A percentile compares a stretch with the other conserved stretches of the same genome.
Evolutionary conservation across 2,329 filamentous ascomycete species (phyloP).

Genomic region (Epichloe elymi): DNA sequence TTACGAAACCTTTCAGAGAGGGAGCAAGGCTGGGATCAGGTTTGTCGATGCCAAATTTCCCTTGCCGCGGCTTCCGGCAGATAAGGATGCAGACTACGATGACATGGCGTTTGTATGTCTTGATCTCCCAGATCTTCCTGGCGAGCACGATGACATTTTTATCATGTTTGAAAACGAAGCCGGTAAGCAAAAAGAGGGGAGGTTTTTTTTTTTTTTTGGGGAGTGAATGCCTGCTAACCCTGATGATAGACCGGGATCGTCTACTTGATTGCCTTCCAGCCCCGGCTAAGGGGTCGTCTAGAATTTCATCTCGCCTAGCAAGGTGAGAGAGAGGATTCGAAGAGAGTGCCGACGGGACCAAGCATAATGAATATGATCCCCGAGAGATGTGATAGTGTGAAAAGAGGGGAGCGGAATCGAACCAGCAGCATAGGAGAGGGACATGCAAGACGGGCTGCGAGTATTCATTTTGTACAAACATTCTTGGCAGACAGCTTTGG

Average conservation of each 20-base stretch:
- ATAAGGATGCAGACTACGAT: slow-evolving; percentile 36
- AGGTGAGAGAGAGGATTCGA: not conserved
- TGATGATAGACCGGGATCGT: slow-evolving; percentile 36
- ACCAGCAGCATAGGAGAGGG: not conserved
- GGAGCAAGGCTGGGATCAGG: slow-evolving; percentile 58
- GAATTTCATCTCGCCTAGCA: slow-evolving; percentile 19
- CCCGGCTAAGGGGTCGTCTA: slow-evolving; percentile 34
- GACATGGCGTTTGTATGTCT: slow-evolving; percentile 69
- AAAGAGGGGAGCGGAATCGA: not conserved
- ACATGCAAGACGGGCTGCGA: not conserved
- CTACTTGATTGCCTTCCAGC: slow-evolving; percentile 41
- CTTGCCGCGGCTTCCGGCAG: slow-evolving; percentile 49
- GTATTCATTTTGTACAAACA: not conserved
- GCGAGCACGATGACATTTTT: slow-evolving; percentile 84
- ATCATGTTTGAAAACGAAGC: slow-evolving; percentile 70
- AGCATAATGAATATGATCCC: not conserved
- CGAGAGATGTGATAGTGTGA: not conserved
- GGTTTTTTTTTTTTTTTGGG: not conserved
- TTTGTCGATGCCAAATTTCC: slow-evolving; percentile 87
- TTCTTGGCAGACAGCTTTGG: not conserved
- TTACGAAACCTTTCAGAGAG: slow-evolving; percentile 55
- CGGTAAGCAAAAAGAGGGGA: slow-evolving; percentile 36
- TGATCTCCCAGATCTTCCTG: slow-evolving; percentile 77
- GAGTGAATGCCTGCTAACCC: not conserved
- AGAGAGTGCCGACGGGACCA: not conserved